Evolutionary conservation across 148 eudicot species (phyloP).

Genomic region (Limonium bicolor): DNA sequence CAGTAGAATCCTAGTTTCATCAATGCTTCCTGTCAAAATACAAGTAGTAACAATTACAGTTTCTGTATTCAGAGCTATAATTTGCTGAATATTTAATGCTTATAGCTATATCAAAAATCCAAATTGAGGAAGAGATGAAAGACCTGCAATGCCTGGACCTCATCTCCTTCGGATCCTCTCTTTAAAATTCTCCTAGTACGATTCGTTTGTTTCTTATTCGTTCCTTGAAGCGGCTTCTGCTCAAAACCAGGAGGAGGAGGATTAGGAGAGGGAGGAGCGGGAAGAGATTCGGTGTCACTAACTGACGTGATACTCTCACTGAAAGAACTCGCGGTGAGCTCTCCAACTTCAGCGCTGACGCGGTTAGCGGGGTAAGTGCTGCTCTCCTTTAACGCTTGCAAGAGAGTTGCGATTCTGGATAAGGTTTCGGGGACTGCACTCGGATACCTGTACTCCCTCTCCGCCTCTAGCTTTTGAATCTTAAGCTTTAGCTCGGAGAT

Average conservation of each 20-base stretch:
- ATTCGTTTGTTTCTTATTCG: conserved; percentile 4
- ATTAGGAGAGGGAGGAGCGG: not conserved
- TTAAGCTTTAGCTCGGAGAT: conserved; percentile 25
- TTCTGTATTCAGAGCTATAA: too few species aligned
- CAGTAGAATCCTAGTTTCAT: conserved; percentile 71
- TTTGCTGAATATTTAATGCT: not conserved
- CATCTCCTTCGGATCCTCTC: conserved; percentile 67
- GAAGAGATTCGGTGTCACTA: too few species aligned
- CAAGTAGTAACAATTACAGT: not conserved
- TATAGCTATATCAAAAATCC: not conserved
- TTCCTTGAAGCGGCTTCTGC: not conserved
- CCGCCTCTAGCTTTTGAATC: conserved; percentile 28
- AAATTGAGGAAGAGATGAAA: conserved; percentile 3
- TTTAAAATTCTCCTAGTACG: conserved; percentile 24
- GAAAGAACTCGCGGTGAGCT: conserved; percentile 4
- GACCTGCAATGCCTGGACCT: conserved; percentile 69
- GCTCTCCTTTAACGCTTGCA: conserved; percentile 29
- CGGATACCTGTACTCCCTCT: conserved; percentile 15
- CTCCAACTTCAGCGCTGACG: conserved; percentile 9
- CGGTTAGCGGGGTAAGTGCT: not conserved
- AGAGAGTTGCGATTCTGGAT: conserved; percentile 20
- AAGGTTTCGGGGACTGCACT: conserved; percentile 20
- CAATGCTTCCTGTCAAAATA: conserved; percentile 67
- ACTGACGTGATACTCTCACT: too few species aligned
- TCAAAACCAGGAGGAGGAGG: conserved; percentile 1